Evolutionary conservation across 257 asterid species (phyloP).

Genomic region (Penstemon eatonii): DNA sequence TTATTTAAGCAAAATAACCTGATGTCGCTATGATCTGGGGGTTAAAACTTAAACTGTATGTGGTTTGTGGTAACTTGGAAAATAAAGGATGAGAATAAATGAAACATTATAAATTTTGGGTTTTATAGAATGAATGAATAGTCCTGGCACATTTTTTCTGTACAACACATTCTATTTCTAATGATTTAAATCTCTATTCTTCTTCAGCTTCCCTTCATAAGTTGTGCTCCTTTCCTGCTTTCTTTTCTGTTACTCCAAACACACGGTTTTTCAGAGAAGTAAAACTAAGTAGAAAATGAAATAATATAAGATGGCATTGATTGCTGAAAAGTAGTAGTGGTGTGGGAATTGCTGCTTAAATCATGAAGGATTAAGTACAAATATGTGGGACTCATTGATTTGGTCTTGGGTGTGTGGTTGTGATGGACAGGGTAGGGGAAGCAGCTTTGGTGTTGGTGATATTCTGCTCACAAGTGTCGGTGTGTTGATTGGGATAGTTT

Average conservation of each 20-base stretch:
- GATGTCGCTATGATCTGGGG: background rate
- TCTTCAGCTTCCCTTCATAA: background rate
- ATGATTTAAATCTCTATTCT: background rate
- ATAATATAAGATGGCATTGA: constrained; percentile 29
- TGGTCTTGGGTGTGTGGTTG: constrained; percentile 88
- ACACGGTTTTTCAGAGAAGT: background rate
- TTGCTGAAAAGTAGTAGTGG: constrained; percentile 35
- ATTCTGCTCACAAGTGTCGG: constrained; percentile 50
- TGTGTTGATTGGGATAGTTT: constrained; percentile 46
- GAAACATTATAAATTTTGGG: background rate
- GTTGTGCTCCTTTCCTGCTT: constrained; percentile 6
- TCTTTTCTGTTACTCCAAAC: background rate
- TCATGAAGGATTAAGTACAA: constrained; percentile 44
- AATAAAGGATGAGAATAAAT: constrained; percentile 10
- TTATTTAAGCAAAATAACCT: background rate
- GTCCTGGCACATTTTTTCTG: background rate
- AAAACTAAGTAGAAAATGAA: background rate
- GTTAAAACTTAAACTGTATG: background rate
- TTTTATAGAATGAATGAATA: constrained; percentile 4
- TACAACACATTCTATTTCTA: background rate
- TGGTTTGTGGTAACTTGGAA: constrained; percentile 3
- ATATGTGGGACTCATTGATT: constrained; percentile 63
- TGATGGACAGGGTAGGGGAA: constrained; percentile 98
- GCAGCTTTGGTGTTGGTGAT: constrained; percentile 67
- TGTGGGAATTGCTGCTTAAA: constrained; percentile 55